Conservation (phyloP, 2,329 filamentous ascomycete genomes). For the Talaromyces sp. region DNA sequence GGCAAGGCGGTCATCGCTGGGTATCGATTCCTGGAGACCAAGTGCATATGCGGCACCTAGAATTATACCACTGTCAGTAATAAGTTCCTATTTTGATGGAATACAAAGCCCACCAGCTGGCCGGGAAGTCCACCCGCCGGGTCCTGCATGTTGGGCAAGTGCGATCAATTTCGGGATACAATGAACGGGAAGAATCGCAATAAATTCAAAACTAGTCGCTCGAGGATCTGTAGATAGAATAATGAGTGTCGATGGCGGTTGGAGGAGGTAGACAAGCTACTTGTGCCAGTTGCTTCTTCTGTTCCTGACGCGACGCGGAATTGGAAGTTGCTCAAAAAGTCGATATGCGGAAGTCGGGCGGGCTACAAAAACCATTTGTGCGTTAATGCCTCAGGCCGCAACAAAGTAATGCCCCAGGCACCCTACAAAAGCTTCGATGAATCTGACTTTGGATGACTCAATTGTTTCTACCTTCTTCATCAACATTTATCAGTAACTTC, state of each 20-base stretch:
- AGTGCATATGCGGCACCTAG: conserved; percentile 83
- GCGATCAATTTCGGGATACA: conserved; percentile 24
- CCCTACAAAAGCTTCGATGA: background rate
- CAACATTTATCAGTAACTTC: background rate
- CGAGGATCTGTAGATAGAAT: background rate
- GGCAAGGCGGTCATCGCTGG: conserved; percentile 70
- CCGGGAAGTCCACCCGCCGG: conserved; percentile 47
- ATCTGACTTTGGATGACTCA: background rate
- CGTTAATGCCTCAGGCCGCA: conserved; percentile 24
- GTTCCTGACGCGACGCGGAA: conserved; percentile 20
- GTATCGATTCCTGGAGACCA: conserved; percentile 80
- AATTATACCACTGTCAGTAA: conserved; percentile 3
- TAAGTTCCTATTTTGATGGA: background rate
- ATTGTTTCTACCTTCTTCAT: background rate
- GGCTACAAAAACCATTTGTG: conserved; percentile 19
- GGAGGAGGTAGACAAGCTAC: background rate
- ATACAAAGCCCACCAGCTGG: conserved; percentile 42
- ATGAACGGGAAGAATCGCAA: background rate
- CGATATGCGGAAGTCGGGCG: conserved; percentile 23
- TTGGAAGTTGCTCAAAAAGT: conserved; percentile 19
- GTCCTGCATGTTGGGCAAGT: conserved; percentile 44
- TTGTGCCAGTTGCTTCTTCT: conserved; percentile 9
- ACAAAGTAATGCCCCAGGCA: background rate
- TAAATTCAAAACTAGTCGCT: background rate
- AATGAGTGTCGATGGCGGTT: background rate